Percentiles rank a stretch among this genome's conserved stretches.
Evolutionary conservation across 148 eudicot genomes (phyloP).

Genomic region (Cornus suecica): DNA sequence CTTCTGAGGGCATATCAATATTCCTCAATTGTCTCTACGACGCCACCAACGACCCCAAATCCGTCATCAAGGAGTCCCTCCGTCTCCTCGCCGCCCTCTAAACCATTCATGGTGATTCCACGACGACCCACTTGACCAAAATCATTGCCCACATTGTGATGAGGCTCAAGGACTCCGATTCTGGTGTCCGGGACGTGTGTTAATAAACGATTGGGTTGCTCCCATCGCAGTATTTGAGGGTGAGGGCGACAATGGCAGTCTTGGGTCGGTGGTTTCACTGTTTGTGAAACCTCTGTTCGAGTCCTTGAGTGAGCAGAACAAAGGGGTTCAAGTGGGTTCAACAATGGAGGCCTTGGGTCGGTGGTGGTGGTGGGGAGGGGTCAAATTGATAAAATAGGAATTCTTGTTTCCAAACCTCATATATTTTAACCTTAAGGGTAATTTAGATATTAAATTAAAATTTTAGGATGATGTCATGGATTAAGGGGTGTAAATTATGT

Average conservation of each 20-base stretch:
- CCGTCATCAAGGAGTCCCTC: constrained; percentile 66
- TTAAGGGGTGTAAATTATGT: too few relatives aligned
- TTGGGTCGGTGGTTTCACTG: constrained; percentile 52
- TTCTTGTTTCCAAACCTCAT: too few relatives aligned
- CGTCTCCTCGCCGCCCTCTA: constrained; percentile 57
- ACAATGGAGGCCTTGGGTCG: too few relatives aligned
- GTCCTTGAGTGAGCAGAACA: too few relatives aligned
- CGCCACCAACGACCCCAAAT: constrained; percentile 81
- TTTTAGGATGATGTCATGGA: too few relatives aligned
- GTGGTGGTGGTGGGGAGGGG: too few relatives aligned
- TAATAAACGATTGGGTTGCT: constrained; percentile 72
- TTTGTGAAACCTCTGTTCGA: constrained; percentile 87
- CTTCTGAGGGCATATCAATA: constrained; percentile 66
- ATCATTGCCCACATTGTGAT: constrained; percentile 66
- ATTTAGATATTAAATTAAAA: too few relatives aligned
- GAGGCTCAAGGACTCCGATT: too few relatives aligned
- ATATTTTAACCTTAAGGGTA: too few relatives aligned
- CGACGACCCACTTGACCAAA: too few relatives aligned
- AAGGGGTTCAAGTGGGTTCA: too few relatives aligned
- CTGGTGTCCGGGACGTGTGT: constrained; percentile 73
- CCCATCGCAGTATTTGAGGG: constrained; percentile 55
- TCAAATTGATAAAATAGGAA: too few relatives aligned
- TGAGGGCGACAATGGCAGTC: constrained; percentile 39
- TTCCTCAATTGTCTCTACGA: constrained; percentile 70
- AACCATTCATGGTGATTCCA: constrained; percentile 57